phyloP scores from a whole-genome alignment of 139 green algal genomes.

The Micractinium conductrix region DNA sequence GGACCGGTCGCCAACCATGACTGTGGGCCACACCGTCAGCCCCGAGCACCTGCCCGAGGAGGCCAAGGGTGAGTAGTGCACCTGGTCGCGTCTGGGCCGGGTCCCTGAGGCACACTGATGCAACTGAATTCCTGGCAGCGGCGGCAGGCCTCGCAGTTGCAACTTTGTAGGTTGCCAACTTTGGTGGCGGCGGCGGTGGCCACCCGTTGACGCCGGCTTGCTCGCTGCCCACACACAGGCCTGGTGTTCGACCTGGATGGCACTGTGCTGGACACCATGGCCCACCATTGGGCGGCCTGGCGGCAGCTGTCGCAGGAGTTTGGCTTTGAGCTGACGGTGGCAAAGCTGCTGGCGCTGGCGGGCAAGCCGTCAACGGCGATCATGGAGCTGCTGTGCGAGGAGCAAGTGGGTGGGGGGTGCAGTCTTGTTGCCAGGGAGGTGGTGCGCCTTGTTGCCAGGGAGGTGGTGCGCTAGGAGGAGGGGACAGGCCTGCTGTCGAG shows the following conservation, averaged over 20 bases:
- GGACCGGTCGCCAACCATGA: conserved; percentile 3
- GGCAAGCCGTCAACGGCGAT: conserved; percentile 15
- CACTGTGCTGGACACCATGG: conserved; percentile 34
- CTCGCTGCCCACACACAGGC: too few species aligned
- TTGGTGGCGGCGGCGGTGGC: too few species aligned
- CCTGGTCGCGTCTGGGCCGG: too few species aligned
- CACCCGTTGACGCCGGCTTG: too few species aligned
- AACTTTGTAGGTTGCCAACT: too few species aligned
- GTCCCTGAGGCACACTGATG: too few species aligned
- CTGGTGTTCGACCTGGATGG: conserved; percentile 38
- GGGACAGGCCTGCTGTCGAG: too few species aligned
- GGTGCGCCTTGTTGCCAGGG: too few species aligned
- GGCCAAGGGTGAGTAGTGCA: conserved; percentile 5
- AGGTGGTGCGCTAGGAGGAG: too few species aligned
- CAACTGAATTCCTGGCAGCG: too few species aligned
- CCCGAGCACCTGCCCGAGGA: conserved; percentile 7
- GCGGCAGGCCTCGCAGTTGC: neutral
- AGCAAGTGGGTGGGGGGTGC: conserved; percentile 6
- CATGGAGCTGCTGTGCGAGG: conserved; percentile 17
- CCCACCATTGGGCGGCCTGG: conserved; percentile 28
- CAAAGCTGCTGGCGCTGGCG: conserved; percentile 20
- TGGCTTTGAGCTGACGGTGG: neutral
- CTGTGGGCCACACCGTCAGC: neutral
- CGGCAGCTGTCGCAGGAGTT: conserved; percentile 15
- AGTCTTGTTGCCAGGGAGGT: too few species aligned